These are phyloP conservation scores for Ophiosphaerella narmari DNA, from an alignment of 2,329 filamentous ascomycete species.

Conservation along the genomic window DNA sequence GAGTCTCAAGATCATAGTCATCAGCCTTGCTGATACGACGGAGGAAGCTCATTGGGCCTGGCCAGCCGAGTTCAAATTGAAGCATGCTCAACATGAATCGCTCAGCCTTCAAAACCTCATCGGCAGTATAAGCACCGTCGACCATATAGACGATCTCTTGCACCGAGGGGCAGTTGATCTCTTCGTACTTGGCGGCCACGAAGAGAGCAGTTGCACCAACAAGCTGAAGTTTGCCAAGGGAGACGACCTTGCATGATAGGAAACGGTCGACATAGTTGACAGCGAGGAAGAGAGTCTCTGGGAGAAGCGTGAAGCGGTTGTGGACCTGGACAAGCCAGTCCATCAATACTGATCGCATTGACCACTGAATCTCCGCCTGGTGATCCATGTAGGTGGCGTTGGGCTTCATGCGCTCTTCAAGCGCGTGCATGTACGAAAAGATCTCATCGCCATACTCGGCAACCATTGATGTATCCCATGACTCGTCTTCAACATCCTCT, in stretches of 20 bases:
- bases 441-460: constrained; percentile 96
- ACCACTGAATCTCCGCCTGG: constrained; percentile 98
- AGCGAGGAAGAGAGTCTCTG: constrained; percentile 91
- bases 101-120: constrained; percentile 96
- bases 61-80: constrained; percentile 93
- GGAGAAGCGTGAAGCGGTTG: constrained; percentile 84
- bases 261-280: constrained; percentile 99
- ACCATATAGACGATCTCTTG: constrained; percentile 99
- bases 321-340: constrained; percentile 99
- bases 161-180: constrained; percentile 96
- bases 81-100: constrained; percentile 98
- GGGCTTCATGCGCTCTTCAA: constrained; percentile 87
- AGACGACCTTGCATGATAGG: constrained; percentile 91
- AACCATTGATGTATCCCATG: constrained; percentile 96
- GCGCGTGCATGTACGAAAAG: constrained; percentile 84
- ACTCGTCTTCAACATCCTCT: constrained; percentile 85
- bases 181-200: constrained; percentile 96
- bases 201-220: constrained; percentile 96
- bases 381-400: constrained; percentile 95
- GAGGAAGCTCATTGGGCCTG: constrained; percentile 98
- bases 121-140: constrained; percentile 82
- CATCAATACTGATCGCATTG: constrained; percentile 95
- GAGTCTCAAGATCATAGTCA: constrained; percentile 93
- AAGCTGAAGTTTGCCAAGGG: constrained; percentile 90
- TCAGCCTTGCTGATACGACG: constrained; percentile 97